phyloP scores from a whole-genome alignment of 306 rosid genomes.

The Citrullus colocynthis region DNA sequence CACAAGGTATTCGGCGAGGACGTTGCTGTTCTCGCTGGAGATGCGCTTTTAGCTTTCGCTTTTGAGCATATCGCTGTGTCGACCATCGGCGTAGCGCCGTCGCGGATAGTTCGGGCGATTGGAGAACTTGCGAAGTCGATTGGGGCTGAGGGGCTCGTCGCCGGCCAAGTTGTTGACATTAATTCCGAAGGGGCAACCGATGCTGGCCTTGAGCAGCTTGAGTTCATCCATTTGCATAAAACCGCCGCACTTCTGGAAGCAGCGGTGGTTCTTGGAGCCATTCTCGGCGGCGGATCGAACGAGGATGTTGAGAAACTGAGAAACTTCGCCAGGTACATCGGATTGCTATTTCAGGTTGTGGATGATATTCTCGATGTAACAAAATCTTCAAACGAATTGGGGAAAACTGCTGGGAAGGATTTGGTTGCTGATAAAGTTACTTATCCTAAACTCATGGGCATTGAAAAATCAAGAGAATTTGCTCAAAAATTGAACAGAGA shows the following conservation, averaged over 20 bases:
- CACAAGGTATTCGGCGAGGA: slow-evolving; percentile 1
- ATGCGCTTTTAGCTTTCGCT: neutral
- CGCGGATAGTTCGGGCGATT: neutral
- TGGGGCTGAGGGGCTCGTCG: neutral
- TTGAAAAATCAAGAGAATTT: neutral
- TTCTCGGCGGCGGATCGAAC: neutral
- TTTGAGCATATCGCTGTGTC: neutral
- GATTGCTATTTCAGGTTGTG: neutral
- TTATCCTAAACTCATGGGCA: neutral
- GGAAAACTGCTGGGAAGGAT: neutral
- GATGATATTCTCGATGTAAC: slow-evolving; percentile 2
- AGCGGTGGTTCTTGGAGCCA: neutral
- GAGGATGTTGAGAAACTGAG: neutral
- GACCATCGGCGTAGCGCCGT: neutral
- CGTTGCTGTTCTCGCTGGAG: neutral
- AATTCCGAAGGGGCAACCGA: neutral
- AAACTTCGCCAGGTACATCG: neutral
- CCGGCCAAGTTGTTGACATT: neutral
- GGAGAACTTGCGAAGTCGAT: neutral
- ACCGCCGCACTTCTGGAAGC: neutral
- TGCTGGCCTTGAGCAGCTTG: neutral
- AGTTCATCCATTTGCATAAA: slow-evolving; percentile 1
- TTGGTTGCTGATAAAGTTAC: slow-evolving; percentile 2
- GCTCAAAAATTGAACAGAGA: neutral
- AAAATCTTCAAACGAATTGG: slow-evolving; percentile 1